A percentile compares a stretch with the other conserved stretches of the same genome.
Conservation (phyloP, 192 early-diverging fungal species). For the Mortierella claussenii region DNA sequence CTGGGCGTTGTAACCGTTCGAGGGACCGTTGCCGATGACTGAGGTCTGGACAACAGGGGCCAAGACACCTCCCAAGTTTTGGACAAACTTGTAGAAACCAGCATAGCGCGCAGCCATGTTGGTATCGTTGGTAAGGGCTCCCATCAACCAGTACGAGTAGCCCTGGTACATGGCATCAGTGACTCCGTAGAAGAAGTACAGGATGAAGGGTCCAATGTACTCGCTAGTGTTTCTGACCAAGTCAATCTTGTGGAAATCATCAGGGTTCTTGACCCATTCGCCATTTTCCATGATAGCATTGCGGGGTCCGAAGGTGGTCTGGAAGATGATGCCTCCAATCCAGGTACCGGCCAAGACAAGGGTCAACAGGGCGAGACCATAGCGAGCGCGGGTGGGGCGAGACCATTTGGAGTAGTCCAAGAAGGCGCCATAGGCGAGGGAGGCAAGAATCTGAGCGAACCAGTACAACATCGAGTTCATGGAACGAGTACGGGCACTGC, state of each 20-base stretch:
- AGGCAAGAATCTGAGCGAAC: conserved; percentile 79
- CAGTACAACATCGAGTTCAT: conserved; percentile 83
- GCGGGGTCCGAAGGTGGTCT: conserved; percentile 60
- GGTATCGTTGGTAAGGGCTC: conserved; percentile 85
- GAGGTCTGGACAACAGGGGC: conserved; percentile 48
- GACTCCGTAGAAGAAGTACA: conserved; percentile 81
- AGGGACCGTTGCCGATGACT: conserved; percentile 36
- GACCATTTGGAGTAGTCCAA: conserved; percentile 65
- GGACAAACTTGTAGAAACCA: conserved; percentile 59
- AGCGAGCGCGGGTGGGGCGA: conserved; percentile 73
- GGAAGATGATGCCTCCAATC: conserved; percentile 67
- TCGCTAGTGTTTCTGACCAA: conserved; percentile 24
- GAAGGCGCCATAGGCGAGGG: conserved; percentile 66
- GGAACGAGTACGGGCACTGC: conserved; percentile 67
- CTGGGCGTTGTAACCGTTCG: conserved; percentile 16
- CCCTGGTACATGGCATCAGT: conserved; percentile 87
- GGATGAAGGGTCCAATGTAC: conserved; percentile 69
- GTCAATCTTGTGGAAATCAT: conserved; percentile 41
- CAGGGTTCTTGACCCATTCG: conserved; percentile 18
- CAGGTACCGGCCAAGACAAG: conserved; percentile 66
- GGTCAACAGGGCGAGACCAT: conserved; percentile 62
- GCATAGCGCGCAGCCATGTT: conserved; percentile 76
- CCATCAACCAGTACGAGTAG: conserved; percentile 86
- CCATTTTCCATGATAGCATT: background rate
- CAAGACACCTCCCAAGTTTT: conserved; percentile 52